Base-by-base conservation (phyloP, 2,329 filamentous ascomycete genomes). In the Alternaria sp. region DNA sequence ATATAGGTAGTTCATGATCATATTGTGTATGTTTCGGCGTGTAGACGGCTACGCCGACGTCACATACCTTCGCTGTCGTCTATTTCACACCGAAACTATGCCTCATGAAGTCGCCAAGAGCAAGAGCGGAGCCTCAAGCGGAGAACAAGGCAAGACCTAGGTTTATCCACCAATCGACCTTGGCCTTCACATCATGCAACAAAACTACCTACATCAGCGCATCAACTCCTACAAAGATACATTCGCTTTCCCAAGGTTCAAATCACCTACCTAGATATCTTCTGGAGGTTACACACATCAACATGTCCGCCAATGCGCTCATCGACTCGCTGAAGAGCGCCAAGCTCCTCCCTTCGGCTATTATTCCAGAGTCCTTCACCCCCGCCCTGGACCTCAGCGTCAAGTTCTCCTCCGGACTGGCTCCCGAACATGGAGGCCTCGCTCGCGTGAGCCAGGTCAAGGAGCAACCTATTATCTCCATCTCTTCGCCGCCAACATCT, bases 331-430 rank as follows among this genome's bases (percentile, higher is more conserved):
- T 78, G 3, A 65, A 63, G 27, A 51, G 50, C 38, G 74, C 74
- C 28, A 60, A 59, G 3, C 71, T 78, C 28, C 68, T 77, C 9
- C 74, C 75, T 12, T 76, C 74, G 10, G 51, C 59, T 20, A 48
- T 85, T 44, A 81, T 85, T 41, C 79, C 82, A 0, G 63, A 72
- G 10, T 66, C 63, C 27, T 86, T 86, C 70, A 74, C 71, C 45
- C 82, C 84, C 1, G 76, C 74, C 4, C 79, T 80, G 5, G 64
- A 78, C 34, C 77, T 85, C 5, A 62, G 63, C 8, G 69, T 86
- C 14, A 67, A 74, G 3, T 77, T 72, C 59, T 60, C 66, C 36
- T 56, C 66, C 5, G 54, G 49, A 11, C 70, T 71, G n/a, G 53
- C 62, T 0, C 68, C 73, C 2, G 43, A 61, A 20, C 52, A 10